phyloP scores from a whole-genome alignment of 1,284 basidiomycete species.

The Schizophyllum amplum region DNA sequence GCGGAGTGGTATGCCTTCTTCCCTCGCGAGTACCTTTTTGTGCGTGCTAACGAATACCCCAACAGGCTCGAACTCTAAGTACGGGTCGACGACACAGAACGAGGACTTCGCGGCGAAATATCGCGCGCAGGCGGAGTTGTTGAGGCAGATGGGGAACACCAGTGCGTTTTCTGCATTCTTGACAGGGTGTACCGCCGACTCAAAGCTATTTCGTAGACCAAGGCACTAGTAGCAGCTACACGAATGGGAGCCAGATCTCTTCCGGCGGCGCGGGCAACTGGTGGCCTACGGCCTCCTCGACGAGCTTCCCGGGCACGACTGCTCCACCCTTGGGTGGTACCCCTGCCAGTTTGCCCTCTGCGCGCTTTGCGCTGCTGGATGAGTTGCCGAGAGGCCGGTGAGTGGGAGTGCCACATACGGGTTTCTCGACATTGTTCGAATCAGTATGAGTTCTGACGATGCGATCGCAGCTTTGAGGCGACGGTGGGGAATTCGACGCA shows the following conservation, averaged over 20 bases:
- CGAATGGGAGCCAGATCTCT: background rate
- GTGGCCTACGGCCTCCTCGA: background rate
- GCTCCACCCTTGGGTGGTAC: background rate
- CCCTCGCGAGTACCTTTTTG: conserved; percentile 3
- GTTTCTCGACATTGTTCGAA: background rate
- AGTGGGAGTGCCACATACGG: background rate
- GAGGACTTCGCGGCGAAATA: conserved; percentile 41
- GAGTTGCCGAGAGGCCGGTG: background rate
- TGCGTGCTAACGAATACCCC: background rate
- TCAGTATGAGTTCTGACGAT: no score
- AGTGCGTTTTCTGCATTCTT: background rate
- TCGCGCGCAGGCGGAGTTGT: conserved; percentile 37
- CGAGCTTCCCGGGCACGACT: background rate
- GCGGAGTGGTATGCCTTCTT: no score
- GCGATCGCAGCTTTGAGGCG: background rate
- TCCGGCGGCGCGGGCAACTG: background rate
- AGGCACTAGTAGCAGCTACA: background rate
- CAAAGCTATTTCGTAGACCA: background rate
- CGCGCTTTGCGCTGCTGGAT: background rate
- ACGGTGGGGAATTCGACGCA: background rate
- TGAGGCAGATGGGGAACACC: conserved; percentile 14
- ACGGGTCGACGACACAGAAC: conserved; percentile 14
- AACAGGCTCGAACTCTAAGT: background rate
- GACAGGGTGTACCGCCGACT: no score
- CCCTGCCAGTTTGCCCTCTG: background rate